Evolutionary conservation across 805 yeast genomes (phyloP).

Genomic region (Ascoidea rubescens): DNA sequence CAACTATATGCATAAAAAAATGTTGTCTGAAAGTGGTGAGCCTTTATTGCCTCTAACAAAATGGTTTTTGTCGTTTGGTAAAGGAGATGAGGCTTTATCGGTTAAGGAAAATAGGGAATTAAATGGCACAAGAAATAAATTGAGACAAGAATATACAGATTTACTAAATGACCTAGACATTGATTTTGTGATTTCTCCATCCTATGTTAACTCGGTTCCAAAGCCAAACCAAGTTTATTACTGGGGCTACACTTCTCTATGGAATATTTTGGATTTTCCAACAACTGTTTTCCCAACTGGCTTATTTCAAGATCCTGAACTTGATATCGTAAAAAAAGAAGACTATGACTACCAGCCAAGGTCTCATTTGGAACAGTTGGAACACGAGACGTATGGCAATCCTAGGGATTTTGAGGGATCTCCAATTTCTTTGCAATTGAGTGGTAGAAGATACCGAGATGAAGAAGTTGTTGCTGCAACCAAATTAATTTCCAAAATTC

Average conservation of each 20-base stretch:
- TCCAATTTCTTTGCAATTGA: constrained; percentile 35
- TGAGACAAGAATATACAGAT: constrained; percentile 13
- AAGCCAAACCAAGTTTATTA: constrained; percentile 14
- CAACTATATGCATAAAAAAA: constrained; percentile 18
- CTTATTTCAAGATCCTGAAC: constrained; percentile 9
- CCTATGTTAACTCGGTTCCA: constrained; percentile 27
- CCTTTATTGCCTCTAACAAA: constrained; percentile 18
- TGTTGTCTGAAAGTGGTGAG: constrained; percentile 19
- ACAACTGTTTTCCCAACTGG: constrained; percentile 28
- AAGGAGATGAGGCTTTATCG: constrained; percentile 19
- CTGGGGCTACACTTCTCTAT: constrained; percentile 30
- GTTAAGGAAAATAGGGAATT: constrained; percentile 24
- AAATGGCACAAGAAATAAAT: constrained; percentile 16
- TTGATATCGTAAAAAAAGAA: constrained; percentile 10
- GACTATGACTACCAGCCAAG: constrained; percentile 12
- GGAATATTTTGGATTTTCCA: constrained; percentile 27
- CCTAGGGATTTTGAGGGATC: constrained; percentile 26
- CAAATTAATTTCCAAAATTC: constrained; percentile 22
- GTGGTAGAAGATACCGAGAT: constrained; percentile 36
- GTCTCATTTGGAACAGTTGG: constrained; percentile 6
- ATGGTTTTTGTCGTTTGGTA: constrained; percentile 16
- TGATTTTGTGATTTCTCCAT: constrained; percentile 38
- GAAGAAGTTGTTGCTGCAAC: constrained; percentile 33
- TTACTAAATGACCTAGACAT: constrained; percentile 20
- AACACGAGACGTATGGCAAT: constrained; percentile 1